Evolutionary conservation across 2,329 filamentous ascomycete genomes (phyloP).

Genomic region (Pestalotiopsis sp.): DNA sequence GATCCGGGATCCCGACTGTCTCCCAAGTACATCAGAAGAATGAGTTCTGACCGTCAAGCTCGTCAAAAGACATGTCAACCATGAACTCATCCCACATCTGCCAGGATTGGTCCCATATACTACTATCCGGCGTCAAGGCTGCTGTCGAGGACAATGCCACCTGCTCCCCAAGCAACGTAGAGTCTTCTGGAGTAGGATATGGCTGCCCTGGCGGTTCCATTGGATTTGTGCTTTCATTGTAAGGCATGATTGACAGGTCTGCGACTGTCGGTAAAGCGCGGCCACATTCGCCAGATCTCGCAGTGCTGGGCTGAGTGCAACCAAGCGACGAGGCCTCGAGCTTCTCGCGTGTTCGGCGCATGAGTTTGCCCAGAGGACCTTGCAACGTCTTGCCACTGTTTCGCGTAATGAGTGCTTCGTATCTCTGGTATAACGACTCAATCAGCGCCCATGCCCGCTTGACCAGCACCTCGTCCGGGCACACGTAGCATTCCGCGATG

Average conservation of each 20-base stretch:
- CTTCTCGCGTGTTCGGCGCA: slow-evolving; percentile 13
- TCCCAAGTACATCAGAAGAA: neutral
- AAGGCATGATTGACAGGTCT: neutral
- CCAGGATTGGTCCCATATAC: neutral
- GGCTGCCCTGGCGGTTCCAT: neutral
- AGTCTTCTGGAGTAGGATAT: neutral
- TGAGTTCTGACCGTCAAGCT: neutral
- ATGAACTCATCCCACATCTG: slow-evolving; percentile 4
- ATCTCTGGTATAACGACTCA: slow-evolving; percentile 22
- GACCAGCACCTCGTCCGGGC: slow-evolving; percentile 22
- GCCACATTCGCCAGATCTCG: neutral
- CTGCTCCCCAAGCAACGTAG: neutral
- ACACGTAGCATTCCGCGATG: slow-evolving; percentile 30
- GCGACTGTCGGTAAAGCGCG: neutral
- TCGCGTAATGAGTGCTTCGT: slow-evolving; percentile 15
- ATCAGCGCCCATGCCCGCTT: slow-evolving; percentile 28
- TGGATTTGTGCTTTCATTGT: neutral
- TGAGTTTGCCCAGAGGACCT: slow-evolving; percentile 19
- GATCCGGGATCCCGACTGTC: neutral
- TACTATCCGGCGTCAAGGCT: neutral
- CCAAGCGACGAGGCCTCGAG: neutral
- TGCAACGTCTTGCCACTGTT: slow-evolving; percentile 17
- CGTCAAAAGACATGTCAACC: slow-evolving; percentile 1
- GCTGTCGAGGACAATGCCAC: neutral
- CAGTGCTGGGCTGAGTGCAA: neutral